Evolutionary conservation across 2,329 filamentous ascomycete species (phyloP).

Genomic region (Botryotinia calthae): DNA sequence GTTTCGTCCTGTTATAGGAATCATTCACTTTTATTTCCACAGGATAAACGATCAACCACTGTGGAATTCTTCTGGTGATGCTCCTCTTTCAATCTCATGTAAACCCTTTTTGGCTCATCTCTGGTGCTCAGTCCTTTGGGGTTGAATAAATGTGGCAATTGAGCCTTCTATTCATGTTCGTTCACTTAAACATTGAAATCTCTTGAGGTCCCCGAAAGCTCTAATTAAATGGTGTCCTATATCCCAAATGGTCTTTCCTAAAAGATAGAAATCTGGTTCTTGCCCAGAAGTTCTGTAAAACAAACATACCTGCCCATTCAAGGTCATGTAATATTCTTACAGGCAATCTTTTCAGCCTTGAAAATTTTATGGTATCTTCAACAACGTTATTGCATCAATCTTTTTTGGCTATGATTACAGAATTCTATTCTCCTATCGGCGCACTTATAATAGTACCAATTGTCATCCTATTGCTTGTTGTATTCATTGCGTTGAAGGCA

Average conservation of each 20-base stretch:
- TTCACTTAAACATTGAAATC: neutral
- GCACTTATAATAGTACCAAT: conserved; percentile 49
- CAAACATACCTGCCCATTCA: neutral
- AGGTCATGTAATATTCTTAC: neutral
- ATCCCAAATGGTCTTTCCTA: neutral
- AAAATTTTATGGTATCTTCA: conserved; percentile 21
- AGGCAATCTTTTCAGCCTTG: neutral
- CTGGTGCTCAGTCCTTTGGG: neutral
- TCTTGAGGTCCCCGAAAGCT: neutral
- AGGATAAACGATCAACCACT: neutral
- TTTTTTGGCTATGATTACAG: conserved; percentile 41
- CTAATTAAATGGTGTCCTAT: no score
- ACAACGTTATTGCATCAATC: conserved; percentile 28
- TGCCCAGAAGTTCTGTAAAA: neutral
- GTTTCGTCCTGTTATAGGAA: neutral
- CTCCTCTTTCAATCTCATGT: neutral
- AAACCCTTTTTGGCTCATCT: neutral
- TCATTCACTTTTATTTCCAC: neutral
- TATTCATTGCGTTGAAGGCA: conserved; percentile 37
- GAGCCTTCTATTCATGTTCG: neutral
- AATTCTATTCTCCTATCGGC: conserved; percentile 43
- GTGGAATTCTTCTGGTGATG: neutral
- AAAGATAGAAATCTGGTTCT: neutral
- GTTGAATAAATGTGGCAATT: neutral
- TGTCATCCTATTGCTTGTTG: conserved; percentile 40